These are phyloP conservation scores for Salinomyces thailandicus DNA, from an alignment of 2,329 filamentous ascomycete genomes.

Conservation along the genomic window DNA sequence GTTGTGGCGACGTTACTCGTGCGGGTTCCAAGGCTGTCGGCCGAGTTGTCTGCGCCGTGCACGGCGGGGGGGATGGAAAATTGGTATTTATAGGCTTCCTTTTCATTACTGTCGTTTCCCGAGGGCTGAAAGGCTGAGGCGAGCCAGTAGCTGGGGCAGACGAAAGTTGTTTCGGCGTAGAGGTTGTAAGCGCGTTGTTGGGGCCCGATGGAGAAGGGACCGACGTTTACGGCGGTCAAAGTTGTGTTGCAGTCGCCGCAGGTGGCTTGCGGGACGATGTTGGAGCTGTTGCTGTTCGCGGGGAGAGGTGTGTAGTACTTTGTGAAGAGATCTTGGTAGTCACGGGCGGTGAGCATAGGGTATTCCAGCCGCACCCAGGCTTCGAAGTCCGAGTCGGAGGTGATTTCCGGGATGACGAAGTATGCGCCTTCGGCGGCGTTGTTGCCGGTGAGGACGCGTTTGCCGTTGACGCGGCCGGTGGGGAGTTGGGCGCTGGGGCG, in stretches of 20 bases:
- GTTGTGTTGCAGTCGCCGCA: slow-evolving; percentile 25
- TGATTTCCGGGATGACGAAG: slow-evolving; percentile 37
- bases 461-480: slow-evolving; percentile 29
- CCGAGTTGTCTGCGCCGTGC: slow-evolving; percentile 32
- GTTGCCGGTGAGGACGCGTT: slow-evolving; percentile 31
- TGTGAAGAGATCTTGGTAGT: slow-evolving; percentile 29
- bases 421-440: slow-evolving; percentile 42
- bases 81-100: slow-evolving; percentile 40
- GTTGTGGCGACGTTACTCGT: slow-evolving; percentile 7
- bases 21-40: slow-evolving; percentile 22
- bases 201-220: slow-evolving; percentile 40
- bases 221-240: slow-evolving; percentile 40
- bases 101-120: slow-evolving; percentile 9
- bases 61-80: slow-evolving; percentile 35
- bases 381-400: slow-evolving; percentile 30
- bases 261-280: slow-evolving; percentile 18
- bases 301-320: slow-evolving; percentile 26
- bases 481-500: slow-evolving; percentile 30
- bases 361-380: slow-evolving; percentile 32
- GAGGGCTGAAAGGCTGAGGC: slow-evolving; percentile 35
- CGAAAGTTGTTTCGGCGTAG: slow-evolving; percentile 44
- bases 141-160: slow-evolving; percentile 49
- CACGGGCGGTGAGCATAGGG: slow-evolving; percentile 29
- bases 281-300: slow-evolving; percentile 16
- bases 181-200: slow-evolving; percentile 45